These are phyloP conservation scores for Potentilla sterilis DNA, from an alignment of 306 rosid genomes.

Conservation along the genomic window DNA sequence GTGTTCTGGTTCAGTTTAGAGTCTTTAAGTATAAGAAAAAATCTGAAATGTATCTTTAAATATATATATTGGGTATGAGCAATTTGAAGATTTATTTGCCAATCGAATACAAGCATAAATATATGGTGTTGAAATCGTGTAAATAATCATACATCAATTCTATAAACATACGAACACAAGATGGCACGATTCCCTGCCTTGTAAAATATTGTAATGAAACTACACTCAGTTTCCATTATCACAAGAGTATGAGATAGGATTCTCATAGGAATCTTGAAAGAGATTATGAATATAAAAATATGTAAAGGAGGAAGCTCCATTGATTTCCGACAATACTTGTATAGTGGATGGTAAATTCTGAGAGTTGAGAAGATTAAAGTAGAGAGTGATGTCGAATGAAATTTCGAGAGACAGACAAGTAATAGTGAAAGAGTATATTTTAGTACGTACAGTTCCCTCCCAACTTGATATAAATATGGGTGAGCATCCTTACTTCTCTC, in stretches of 20 bases:
- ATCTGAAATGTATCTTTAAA: too few relatives aligned
- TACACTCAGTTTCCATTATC: constrained; percentile 17
- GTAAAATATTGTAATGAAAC: constrained; percentile 7
- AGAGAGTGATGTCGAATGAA: constrained; percentile 8
- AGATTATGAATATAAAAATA: not conserved
- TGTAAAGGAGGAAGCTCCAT: not conserved
- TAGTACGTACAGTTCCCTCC: constrained; percentile 22
- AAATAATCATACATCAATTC: not conserved
- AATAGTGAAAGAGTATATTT: not conserved
- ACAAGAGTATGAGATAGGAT: not conserved
- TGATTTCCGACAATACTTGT: constrained; percentile 8
- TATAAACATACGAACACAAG: not conserved
- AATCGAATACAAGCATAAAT: not conserved
- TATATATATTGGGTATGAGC: not conserved
- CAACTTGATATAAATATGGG: constrained; percentile 43
- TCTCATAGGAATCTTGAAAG: constrained; percentile 14
- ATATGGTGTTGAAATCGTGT: not conserved
- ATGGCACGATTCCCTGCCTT: not conserved
- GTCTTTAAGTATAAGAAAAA: too few relatives aligned
- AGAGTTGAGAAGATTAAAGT: not conserved
- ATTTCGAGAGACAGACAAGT: not conserved
- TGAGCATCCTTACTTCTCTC: constrained; percentile 13
- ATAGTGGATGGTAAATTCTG: constrained; percentile 14
- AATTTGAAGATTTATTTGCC: too few relatives aligned
- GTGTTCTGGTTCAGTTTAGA: too few relatives aligned